Conservation (phyloP, 2,329 filamentous ascomycete genomes). For the Colletotrichum sp. region DNA sequence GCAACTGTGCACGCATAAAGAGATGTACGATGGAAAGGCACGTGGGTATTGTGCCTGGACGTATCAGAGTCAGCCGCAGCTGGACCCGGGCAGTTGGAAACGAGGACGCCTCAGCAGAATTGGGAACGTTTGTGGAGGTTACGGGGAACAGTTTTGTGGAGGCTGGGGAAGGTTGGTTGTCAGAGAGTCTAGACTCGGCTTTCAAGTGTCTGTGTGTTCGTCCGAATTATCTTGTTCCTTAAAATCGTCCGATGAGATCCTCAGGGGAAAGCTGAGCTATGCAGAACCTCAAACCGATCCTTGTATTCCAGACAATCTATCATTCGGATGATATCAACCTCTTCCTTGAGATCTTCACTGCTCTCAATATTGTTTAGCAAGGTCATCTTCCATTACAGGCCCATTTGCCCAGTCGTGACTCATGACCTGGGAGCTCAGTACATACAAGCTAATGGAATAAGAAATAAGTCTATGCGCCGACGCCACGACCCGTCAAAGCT, state of each 20-base stretch:
- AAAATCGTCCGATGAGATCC: background rate
- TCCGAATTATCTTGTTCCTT: background rate
- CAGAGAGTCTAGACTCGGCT: background rate
- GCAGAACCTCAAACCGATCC: background rate
- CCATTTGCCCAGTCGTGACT: background rate
- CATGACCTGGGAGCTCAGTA: background rate
- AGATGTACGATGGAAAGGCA: background rate
- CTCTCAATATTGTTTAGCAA: background rate
- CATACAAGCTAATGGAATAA: background rate
- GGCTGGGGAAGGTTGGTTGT: background rate
- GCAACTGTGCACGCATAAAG: background rate
- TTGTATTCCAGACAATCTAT: background rate
- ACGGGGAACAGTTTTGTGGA: background rate
- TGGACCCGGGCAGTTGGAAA: background rate
- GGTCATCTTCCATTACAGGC: background rate
- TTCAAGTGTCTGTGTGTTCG: background rate
- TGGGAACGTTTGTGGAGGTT: background rate
- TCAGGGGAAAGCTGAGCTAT: background rate
- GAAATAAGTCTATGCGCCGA: background rate
- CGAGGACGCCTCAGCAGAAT: background rate
- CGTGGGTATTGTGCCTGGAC: background rate
- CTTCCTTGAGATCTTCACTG: accelerated
- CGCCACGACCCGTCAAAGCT: background rate
- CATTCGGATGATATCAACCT: background rate
- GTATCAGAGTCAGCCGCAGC: background rate